Evolutionary conservation across 176 grass and related monocot genomes (phyloP).

Genomic region (Areca catechu): DNA sequence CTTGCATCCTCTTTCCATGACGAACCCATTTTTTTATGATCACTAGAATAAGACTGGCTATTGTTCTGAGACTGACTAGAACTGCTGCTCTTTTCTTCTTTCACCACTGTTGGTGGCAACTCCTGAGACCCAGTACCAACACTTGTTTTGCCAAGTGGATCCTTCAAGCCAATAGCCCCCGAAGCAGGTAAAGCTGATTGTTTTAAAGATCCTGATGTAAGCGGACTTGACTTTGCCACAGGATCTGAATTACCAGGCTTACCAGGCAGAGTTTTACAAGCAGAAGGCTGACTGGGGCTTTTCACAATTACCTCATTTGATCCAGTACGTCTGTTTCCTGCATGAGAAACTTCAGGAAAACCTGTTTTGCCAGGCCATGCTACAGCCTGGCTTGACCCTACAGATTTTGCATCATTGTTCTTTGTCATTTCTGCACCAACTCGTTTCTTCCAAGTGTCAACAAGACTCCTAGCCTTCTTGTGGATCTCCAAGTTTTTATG

Average conservation of each 20-base stretch:
- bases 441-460: slow-evolving; percentile 27
- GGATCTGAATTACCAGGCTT: slow-evolving; percentile 34
- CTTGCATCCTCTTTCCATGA: slow-evolving; percentile 62
- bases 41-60: slow-evolving; percentile 80
- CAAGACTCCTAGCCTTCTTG: slow-evolving; percentile 18
- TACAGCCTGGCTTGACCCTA: slow-evolving; percentile 46
- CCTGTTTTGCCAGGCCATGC: slow-evolving; percentile 55
- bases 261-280: slow-evolving; percentile 33
- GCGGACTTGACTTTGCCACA: slow-evolving; percentile 19
- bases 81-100: slow-evolving; percentile 89
- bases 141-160: slow-evolving; percentile 30
- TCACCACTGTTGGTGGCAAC: slow-evolving; percentile 22
- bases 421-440: slow-evolving; percentile 25
- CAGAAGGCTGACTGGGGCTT: slow-evolving; percentile 29
- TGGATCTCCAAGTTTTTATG: slow-evolving; percentile 23
- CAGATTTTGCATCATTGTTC: slow-evolving; percentile 56
- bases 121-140: slow-evolving; percentile 24
- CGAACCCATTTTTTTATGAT: slow-evolving; percentile 55
- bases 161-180: slow-evolving; percentile 21
- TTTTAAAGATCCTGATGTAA: slow-evolving; percentile 25
- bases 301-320: slow-evolving; percentile 46
- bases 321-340: slow-evolving; percentile 51
- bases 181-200: slow-evolving; percentile 20
- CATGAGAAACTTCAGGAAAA: slow-evolving; percentile 55
- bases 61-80: slow-evolving; percentile 85